phyloP scores from a whole-genome alignment of 2,329 filamentous ascomycete genomes.

The Fusarium secorum region DNA sequence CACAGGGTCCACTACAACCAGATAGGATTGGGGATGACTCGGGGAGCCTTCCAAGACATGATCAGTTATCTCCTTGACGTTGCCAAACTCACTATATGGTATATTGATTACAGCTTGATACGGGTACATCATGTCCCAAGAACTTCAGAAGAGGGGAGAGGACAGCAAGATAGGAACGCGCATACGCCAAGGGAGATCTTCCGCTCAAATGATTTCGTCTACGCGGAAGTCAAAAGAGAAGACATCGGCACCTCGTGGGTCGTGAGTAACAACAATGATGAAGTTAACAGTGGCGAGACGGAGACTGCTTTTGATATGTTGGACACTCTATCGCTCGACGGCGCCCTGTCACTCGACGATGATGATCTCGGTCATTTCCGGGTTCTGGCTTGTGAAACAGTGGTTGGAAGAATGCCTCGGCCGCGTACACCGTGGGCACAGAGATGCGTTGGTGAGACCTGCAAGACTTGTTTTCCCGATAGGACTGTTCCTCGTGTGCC shows the following conservation, averaged over 20 bases:
- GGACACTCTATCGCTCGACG: background rate
- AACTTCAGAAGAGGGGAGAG: fast-evolving
- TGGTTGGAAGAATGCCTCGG: background rate
- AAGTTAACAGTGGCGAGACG: background rate
- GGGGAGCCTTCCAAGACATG: background rate
- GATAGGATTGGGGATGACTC: background rate
- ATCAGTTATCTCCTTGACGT: background rate
- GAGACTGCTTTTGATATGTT: conserved; percentile 3
- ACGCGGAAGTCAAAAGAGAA: conserved; percentile 3
- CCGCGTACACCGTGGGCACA: background rate
- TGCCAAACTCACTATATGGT: conserved; percentile 6
- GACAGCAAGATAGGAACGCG: fast-evolving
- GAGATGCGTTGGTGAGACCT: background rate
- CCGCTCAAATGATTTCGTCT: background rate
- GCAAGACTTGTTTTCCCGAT: background rate
- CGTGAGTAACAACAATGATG: background rate
- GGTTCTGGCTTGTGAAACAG: background rate
- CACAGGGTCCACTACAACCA: background rate
- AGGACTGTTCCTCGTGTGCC: background rate
- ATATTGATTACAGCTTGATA: conserved; percentile 7
- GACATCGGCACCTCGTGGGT: background rate
- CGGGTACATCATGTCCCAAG: background rate
- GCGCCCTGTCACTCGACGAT: background rate
- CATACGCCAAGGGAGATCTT: background rate
- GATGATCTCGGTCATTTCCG: background rate